Conservation (phyloP, 495 filamentous ascomycete genomes). For the Annulohypoxylon nitens region DNA sequence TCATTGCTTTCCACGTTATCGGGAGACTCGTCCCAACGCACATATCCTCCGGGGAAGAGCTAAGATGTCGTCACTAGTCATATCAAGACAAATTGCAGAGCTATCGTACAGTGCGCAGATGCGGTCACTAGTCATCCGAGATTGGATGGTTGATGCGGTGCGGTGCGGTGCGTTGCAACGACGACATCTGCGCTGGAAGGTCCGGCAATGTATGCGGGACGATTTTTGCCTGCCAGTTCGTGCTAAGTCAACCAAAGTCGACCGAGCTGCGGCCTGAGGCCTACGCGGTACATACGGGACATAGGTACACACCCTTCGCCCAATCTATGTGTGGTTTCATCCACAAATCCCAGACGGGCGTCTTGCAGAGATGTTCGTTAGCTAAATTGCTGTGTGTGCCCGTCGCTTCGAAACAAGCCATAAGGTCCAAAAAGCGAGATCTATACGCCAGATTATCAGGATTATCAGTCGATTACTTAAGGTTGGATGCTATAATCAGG, state of each 20-base stretch:
- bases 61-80: conserved; percentile 42
- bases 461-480: conserved; percentile 21
- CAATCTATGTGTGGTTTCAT: conserved; percentile 29
- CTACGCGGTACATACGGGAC: conserved; percentile 6
- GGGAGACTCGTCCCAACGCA: conserved; percentile 20
- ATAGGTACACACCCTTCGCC: conserved; percentile 19
- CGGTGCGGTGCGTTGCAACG: conserved; percentile 36
- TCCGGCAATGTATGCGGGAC: conserved; percentile 19
- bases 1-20: conserved; percentile 48
- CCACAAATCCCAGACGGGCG: conserved; percentile 30
- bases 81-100: conserved; percentile 29
- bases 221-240: conserved; percentile 34
- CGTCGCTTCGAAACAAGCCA: conserved; percentile 23
- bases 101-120: conserved; percentile 23
- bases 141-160: conserved; percentile 35
- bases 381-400: conserved; percentile 23
- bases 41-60: conserved; percentile 25
- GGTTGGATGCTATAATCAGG: conserved; percentile 24
- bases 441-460: conserved; percentile 16
- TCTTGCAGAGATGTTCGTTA: conserved; percentile 26
- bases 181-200: conserved; percentile 34
- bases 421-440: conserved; percentile 38
- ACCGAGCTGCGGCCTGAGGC: not conserved
- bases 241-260: conserved; percentile 22
- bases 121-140: conserved; percentile 28